phyloP scores from a whole-genome alignment of 2,329 filamentous ascomycete species.

The Aspergillus pseudoviridinutans region DNA sequence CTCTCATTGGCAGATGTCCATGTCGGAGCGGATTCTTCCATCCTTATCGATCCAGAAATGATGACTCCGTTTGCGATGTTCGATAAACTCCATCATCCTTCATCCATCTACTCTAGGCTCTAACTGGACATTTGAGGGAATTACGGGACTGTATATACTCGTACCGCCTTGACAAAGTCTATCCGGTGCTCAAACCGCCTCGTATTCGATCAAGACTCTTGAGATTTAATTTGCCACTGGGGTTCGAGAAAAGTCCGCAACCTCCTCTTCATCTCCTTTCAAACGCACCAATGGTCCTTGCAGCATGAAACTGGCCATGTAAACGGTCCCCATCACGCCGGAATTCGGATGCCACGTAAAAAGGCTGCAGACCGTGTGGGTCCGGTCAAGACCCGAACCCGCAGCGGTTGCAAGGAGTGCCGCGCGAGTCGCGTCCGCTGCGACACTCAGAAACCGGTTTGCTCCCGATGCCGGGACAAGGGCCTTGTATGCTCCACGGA shows the following conservation, averaged over 20 bases:
- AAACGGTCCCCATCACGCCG: constrained; percentile 8
- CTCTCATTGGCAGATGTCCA: constrained; percentile 1
- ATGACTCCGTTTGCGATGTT: not conserved
- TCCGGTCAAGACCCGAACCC: constrained; percentile 37
- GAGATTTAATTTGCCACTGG: not conserved
- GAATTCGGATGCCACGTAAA: constrained; percentile 32
- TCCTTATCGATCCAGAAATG: constrained; percentile 1
- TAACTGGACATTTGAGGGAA: not conserved
- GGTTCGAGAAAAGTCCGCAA: not conserved
- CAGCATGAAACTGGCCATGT: constrained; percentile 21
- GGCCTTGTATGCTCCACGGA: constrained; percentile 35
- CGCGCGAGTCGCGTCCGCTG: constrained; percentile 40
- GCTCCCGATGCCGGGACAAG: constrained; percentile 34
- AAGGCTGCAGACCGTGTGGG: constrained; percentile 33
- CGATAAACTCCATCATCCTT: not conserved
- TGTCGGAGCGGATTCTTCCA: constrained; percentile 1
- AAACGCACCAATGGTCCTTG: constrained; percentile 3
- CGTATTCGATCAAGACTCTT: not conserved
- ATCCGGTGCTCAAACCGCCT: not conserved
- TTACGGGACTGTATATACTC: not conserved
- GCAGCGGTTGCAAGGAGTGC: constrained; percentile 40
- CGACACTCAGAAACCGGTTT: constrained; percentile 36
- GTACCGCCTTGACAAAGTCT: not conserved
- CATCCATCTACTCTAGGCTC: not conserved
- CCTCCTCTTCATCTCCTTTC: not conserved